Evolutionary conservation across 768 basidiomycete species (phyloP).

Genomic region (Mycena latifolia): DNA sequence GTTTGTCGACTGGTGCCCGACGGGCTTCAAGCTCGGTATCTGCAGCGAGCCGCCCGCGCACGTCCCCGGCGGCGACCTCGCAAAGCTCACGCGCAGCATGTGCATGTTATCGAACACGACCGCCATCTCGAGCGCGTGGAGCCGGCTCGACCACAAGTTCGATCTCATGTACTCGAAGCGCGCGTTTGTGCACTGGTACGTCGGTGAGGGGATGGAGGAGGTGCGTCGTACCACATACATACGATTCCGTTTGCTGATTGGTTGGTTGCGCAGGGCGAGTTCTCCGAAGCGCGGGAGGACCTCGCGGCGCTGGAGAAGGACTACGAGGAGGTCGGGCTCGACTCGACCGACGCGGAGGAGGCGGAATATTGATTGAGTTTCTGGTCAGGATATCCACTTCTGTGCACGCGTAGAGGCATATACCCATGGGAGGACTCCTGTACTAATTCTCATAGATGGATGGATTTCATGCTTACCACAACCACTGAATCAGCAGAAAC

Average conservation of each 20-base stretch:
- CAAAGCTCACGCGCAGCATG: conserved; percentile 91
- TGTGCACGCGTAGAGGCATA: too few species aligned
- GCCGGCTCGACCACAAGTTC: conserved; percentile 96
- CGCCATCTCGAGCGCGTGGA: conserved; percentile 95
- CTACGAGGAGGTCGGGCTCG: conserved; percentile 86
- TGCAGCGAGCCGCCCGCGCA: too few species aligned
- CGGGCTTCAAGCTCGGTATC: too few species aligned
- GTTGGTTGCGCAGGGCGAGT: conserved; percentile 77
- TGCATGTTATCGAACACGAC: conserved; percentile 99
- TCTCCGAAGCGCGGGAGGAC: conserved; percentile 98
- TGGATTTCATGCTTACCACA: too few species aligned
- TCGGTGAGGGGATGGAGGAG: conserved; percentile 85
- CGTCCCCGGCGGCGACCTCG: conserved; percentile 68
- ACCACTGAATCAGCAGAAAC: too few species aligned
- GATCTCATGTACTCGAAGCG: conserved; percentile 98
- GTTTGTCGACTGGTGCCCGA: too few species aligned
- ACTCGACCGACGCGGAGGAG: conserved; percentile 63
- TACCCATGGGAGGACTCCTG: too few species aligned
- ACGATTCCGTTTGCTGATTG: background rate
- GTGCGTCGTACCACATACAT: conserved; percentile 27
- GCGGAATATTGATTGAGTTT: conserved; percentile 27
- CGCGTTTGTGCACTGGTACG: conserved; percentile 91
- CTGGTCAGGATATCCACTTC: too few species aligned
- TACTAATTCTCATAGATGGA: too few species aligned
- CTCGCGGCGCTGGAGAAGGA: conserved; percentile 99